phyloP scores from a whole-genome alignment of 805 yeast species.

The Yarrowia sp. region DNA sequence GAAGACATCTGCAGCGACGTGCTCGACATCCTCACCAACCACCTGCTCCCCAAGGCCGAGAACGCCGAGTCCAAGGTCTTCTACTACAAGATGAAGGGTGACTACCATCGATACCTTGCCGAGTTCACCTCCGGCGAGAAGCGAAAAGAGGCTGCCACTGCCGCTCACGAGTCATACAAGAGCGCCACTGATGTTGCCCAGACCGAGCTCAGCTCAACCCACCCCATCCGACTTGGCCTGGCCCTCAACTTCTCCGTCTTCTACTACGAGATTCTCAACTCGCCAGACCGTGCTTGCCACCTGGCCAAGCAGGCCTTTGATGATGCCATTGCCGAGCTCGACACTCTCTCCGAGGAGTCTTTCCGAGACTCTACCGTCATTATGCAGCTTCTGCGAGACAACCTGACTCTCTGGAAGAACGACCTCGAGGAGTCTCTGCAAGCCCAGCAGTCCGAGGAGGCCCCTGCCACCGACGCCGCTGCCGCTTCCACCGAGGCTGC shows the following conservation, averaged over 20 bases:
- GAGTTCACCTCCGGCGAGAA: slow-evolving; percentile 91
- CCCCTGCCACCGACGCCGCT: slow-evolving; percentile 31
- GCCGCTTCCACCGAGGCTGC: slow-evolving; percentile 31
- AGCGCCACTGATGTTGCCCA: slow-evolving; percentile 96
- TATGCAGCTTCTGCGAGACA: slow-evolving; percentile 98
- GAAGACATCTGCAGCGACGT: slow-evolving; percentile 93
- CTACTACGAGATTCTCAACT: slow-evolving; percentile 96
- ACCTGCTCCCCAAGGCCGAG: slow-evolving; percentile 89
- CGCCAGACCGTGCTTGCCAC: slow-evolving; percentile 98
- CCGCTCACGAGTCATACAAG: slow-evolving; percentile 91
- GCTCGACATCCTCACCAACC: slow-evolving; percentile 78
- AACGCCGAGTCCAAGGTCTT: slow-evolving; percentile 97
- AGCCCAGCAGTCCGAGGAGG: slow-evolving; percentile 32
- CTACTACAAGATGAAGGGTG: slow-evolving; percentile 99
- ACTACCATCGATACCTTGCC: slow-evolving; percentile 97
- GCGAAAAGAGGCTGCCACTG: slow-evolving; percentile 88
- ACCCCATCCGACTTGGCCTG: slow-evolving; percentile 96
- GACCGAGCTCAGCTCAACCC: slow-evolving; percentile 96
- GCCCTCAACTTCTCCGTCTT: slow-evolving; percentile 97
- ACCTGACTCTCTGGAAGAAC: slow-evolving; percentile 84
- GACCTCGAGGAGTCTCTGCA: slow-evolving; percentile 36
- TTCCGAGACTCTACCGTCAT: slow-evolving; percentile 98
- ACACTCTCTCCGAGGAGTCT: slow-evolving; percentile 94
- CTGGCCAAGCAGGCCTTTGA: slow-evolving; percentile 98
- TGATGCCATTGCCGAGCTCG: slow-evolving; percentile 98